These are phyloP conservation scores for Acephala macrosclerotiorum DNA, from an alignment of 2,329 filamentous ascomycete genomes.

Conservation along the genomic window DNA sequence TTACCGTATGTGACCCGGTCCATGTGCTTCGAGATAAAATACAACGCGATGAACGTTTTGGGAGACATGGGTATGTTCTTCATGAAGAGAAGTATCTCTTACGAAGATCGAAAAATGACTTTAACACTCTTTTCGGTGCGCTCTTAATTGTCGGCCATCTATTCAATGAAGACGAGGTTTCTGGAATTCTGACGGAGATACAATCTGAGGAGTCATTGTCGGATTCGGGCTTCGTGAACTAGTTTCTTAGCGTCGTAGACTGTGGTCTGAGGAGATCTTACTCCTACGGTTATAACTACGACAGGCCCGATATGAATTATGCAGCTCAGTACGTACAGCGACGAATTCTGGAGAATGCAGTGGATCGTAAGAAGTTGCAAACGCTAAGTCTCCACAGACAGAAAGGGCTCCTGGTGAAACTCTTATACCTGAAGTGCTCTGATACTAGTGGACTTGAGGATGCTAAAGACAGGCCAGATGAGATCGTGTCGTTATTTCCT, in stretches of 20 bases:
- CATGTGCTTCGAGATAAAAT: constrained; percentile 27
- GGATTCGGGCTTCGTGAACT: neutral
- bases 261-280: neutral
- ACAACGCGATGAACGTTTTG: constrained; percentile 28
- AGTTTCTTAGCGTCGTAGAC: neutral
- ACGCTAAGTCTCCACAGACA: neutral
- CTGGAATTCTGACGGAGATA: constrained; percentile 8
- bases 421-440: constrained; percentile 19
- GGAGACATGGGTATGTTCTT: constrained; percentile 20
- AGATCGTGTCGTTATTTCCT: neutral
- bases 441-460: neutral
- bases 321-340: neutral
- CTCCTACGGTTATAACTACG: neutral
- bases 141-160: constrained; percentile 10
- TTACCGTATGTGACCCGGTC: constrained; percentile 11
- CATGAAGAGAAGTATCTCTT: constrained; percentile 1
- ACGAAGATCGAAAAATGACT: neutral
- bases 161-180: constrained; percentile 17
- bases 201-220: constrained; percentile 14
- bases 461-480: neutral
- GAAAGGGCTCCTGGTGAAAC: constrained; percentile 14
- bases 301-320: neutral
- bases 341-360: neutral
- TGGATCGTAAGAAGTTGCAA: neutral
- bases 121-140: neutral